Base-by-base conservation (phyloP, 1,284 basidiomycete genomes). In the Phellopilus nigrolimitatus region DNA sequence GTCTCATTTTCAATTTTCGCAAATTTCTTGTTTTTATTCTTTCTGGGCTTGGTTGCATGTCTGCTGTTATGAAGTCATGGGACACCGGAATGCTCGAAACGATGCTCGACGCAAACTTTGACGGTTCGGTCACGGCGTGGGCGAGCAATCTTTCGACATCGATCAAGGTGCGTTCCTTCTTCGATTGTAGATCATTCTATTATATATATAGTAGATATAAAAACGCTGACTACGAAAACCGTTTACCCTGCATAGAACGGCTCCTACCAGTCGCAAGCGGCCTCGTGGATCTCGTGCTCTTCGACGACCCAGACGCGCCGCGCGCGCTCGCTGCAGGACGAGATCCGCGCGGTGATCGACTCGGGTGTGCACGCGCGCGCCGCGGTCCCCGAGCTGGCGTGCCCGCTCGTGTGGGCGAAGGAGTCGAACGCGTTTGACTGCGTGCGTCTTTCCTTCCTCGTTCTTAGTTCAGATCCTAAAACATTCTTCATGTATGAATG, bases 371-470 rank as follows among this genome's bases (percentile, higher is more conserved):
- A 25, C 24, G 30, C 59, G 62, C 24, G 47, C 52, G 12, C 31
- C 63, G 36, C 49, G 54, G 66, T 73, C 47, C 69, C 66, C 1
- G 71, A 72, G 4, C 66, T 78, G 13, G 62, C 65, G 27, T 78
- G 76, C 56, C 75, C 76, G 15, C 64, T 77, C 5, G 70, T 70
- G 10, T 79, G 78, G 77, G 75, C 76, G 6, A 49, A 63, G 47
- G 76, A 81, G 47, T 63, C 74, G 1, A 81, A 80, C 56, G 62
- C 67, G 3, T 72, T 72, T 53, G 73, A 75, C 56, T 80, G 78
- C 58, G 77, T 78, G 55, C 54, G 74, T 68, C 9, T 12, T 9
- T 2, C 15, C 5, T 40, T 24, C 42, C 12, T 5, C 1, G 8
- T 12, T 27, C 10, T 7, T 10, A 17, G 6, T 22, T 47, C 17